These are phyloP conservation scores for Erodium texanum DNA, from an alignment of 441 rosid genomes.

Conservation along the genomic window DNA sequence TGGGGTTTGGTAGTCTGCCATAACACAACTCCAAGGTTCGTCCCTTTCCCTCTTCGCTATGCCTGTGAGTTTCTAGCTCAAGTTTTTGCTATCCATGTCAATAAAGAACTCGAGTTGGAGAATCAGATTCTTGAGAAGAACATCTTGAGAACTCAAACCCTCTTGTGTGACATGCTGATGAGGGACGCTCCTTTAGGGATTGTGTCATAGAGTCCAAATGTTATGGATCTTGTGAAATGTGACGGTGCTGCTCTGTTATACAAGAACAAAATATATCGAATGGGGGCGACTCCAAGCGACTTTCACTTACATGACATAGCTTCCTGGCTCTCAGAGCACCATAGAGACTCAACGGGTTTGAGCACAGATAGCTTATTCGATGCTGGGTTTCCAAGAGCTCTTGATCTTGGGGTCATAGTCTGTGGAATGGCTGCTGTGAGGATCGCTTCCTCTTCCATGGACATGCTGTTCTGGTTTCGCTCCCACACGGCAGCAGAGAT, in stretches of 20 bases:
- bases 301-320: slow-evolving; percentile 51
- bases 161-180: slow-evolving; percentile 78
- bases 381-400: slow-evolving; percentile 72
- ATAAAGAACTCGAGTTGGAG: slow-evolving; percentile 63
- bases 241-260: slow-evolving; percentile 75
- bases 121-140: slow-evolving; percentile 57
- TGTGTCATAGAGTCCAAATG: slow-evolving; percentile 58
- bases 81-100: slow-evolving; percentile 61
- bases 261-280: slow-evolving; percentile 46
- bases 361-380: slow-evolving; percentile 77
- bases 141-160: slow-evolving; percentile 53
- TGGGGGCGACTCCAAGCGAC: slow-evolving; percentile 68
- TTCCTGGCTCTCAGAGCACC: slow-evolving; percentile 60
- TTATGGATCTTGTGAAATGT: slow-evolving; percentile 78
- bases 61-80: slow-evolving; percentile 81
- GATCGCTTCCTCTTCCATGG: slow-evolving; percentile 37
- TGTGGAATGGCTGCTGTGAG: slow-evolving; percentile 67
- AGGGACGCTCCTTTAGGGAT: slow-evolving; percentile 72
- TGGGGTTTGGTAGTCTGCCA: slow-evolving; percentile 95
- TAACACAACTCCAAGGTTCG: slow-evolving; percentile 58
- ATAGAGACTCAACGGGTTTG: slow-evolving; percentile 51
- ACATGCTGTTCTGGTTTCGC: slow-evolving; percentile 81
- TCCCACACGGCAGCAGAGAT: slow-evolving; percentile 68
- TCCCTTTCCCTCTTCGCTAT: slow-evolving; percentile 70
- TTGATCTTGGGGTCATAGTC: slow-evolving; percentile 48